These are phyloP conservation scores for Lactifluus piperatus DNA, from an alignment of 768 basidiomycete species.

Conservation along the genomic window DNA sequence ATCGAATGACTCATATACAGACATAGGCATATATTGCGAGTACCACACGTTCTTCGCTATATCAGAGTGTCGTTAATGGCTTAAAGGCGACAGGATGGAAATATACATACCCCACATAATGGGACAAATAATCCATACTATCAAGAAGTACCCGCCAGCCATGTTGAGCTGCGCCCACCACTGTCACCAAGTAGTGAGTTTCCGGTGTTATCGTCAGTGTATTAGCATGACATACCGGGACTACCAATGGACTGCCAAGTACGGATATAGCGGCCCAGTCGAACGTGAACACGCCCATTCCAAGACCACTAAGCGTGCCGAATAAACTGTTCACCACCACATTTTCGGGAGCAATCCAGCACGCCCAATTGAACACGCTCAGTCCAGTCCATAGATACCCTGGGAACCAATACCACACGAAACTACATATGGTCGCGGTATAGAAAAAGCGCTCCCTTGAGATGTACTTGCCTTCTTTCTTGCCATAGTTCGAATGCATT, in stretches of 20 bases:
- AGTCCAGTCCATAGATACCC: slow-evolving; percentile 81
- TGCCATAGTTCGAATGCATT: slow-evolving; percentile 67
- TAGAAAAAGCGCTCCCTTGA: slow-evolving; percentile 75
- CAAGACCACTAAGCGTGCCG: slow-evolving; percentile 63
- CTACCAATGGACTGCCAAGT: slow-evolving; percentile 68
- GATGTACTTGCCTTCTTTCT: slow-evolving; percentile 59
- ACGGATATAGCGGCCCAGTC: slow-evolving; percentile 81
- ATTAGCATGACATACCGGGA: slow-evolving; percentile 49
- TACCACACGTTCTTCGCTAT: slow-evolving; percentile 66
- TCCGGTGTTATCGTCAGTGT: not conserved
- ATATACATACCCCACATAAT: slow-evolving; percentile 45
- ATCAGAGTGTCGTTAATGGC: slow-evolving; percentile 1
- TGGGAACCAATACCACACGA: slow-evolving; percentile 71
- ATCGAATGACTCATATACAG: slow-evolving; percentile 55
- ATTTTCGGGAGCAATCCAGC: slow-evolving; percentile 84
- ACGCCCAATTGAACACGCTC: slow-evolving; percentile 83
- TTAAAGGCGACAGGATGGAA: not conserved
- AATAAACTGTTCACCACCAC: slow-evolving; percentile 65
- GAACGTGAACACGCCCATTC: slow-evolving; percentile 76
- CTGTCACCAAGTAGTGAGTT: slow-evolving; percentile 29
- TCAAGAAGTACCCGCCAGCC: slow-evolving; percentile 49
- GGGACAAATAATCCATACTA: slow-evolving; percentile 70
- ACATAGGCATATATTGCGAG: slow-evolving; percentile 67
- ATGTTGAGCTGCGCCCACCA: slow-evolving; percentile 85
- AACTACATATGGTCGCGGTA: slow-evolving; percentile 48